Percentiles rank a stretch among this genome's conserved stretches.
Evolutionary conservation across 78 protist genomes (phyloP).

Genomic region (Salpingoeca rosetta): DNA sequence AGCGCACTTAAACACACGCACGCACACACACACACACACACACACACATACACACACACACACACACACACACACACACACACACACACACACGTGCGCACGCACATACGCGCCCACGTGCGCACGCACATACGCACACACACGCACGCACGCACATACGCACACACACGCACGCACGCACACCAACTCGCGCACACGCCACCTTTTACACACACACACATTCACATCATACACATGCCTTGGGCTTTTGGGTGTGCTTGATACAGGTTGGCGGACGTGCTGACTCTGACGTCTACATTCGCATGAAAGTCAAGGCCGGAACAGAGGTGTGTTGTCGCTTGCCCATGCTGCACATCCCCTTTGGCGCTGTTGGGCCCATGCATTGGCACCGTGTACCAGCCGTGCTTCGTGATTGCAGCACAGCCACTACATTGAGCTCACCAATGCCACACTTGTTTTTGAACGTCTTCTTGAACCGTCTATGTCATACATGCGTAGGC

Average conservation of each 20-base stretch:
- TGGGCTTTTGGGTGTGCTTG: not conserved
- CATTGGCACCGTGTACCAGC: too few relatives aligned
- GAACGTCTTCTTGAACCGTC: too few relatives aligned
- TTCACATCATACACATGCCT: not conserved
- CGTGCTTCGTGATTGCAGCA: too few relatives aligned
- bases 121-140: constrained; percentile 2
- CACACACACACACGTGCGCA: constrained; percentile 12
- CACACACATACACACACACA: constrained; percentile 5
- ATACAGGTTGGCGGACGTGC: constrained; percentile 49
- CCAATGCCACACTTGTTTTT: too few relatives aligned
- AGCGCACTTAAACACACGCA: not conserved
- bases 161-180: not conserved
- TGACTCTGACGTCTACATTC: constrained; percentile 53
- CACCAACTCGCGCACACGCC: not conserved
- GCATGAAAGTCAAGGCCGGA: constrained; percentile 63
- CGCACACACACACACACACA: constrained; percentile 9
- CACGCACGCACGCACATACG: not conserved
- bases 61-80: constrained; percentile 15
- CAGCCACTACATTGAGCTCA: too few relatives aligned
- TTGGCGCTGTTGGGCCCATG: too few relatives aligned
- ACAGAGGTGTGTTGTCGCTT: too few relatives aligned
- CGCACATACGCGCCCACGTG: too few relatives aligned
- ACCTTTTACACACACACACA: not conserved
- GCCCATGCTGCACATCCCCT: too few relatives aligned
- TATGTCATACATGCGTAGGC: too few relatives aligned